phyloP scores from a whole-genome alignment of 345 rosid species.

The Angophora floribunda region DNA sequence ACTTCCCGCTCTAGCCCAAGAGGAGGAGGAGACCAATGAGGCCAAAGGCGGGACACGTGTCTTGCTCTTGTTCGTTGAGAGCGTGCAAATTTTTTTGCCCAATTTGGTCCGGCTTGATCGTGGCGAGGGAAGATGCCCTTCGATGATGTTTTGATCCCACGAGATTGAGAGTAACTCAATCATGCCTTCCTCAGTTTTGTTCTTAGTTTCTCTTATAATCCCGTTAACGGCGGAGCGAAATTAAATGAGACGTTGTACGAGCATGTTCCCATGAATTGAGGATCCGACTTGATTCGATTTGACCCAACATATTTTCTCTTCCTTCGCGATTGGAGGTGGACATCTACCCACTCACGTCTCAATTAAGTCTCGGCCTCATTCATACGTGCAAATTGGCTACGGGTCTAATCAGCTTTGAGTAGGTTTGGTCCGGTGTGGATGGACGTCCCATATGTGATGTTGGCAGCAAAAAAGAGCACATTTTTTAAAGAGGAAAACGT shows the following conservation, averaged over 20 bases:
- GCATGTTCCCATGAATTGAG: neutral
- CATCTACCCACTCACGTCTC: neutral
- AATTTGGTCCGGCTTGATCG: neutral
- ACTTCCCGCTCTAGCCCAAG: neutral
- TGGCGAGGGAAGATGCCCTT: neutral
- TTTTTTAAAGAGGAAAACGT: neutral
- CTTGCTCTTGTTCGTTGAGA: neutral
- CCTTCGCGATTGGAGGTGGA: neutral
- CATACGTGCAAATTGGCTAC: neutral
- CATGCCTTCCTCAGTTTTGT: neutral
- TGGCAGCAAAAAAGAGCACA: neutral
- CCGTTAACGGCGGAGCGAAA: neutral
- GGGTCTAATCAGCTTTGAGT: neutral
- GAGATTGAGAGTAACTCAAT: no score
- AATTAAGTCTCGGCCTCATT: neutral
- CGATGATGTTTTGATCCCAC: neutral
- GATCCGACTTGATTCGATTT: neutral
- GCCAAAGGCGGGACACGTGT: neutral
- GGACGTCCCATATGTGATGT: neutral
- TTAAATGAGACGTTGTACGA: neutral
- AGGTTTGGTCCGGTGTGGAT: neutral
- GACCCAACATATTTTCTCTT: accelerated
- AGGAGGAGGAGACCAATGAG: no score
- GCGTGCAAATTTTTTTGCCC: neutral
- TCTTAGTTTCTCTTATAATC: neutral